These are phyloP conservation scores for Sporothrix variecibatus DNA, from an alignment of 2,329 filamentous ascomycete species.

Conservation along the genomic window DNA sequence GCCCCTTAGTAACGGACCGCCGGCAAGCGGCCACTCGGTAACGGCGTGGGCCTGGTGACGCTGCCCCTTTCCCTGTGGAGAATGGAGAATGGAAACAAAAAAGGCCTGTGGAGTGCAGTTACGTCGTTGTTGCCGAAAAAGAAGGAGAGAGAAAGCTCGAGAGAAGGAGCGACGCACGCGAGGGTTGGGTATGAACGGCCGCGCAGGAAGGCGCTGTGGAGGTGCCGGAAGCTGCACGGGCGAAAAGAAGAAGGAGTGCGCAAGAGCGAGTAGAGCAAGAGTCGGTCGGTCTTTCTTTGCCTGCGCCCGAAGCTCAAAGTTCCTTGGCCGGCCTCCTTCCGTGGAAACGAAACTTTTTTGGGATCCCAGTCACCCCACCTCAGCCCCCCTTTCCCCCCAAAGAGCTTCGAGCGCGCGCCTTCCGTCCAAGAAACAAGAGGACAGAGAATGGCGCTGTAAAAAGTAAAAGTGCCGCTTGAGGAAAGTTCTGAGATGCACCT, in stretches of 20 bases:
- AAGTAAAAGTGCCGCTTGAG: neutral
- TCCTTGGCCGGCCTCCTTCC: conserved; percentile 14
- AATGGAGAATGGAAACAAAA: neutral
- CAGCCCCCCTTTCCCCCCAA: neutral
- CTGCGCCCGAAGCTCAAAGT: neutral
- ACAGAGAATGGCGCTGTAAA: neutral
- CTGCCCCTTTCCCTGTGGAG: conserved; percentile 3
- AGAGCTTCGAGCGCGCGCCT: conserved; percentile 6
- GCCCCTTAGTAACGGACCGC: conserved; percentile 11
- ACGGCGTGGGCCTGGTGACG: conserved; percentile 12
- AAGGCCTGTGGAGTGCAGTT: neutral
- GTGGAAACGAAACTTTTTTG: neutral
- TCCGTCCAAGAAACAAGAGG: conserved; percentile 1
- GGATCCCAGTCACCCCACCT: conserved; percentile 13
- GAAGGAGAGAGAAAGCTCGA: neutral
- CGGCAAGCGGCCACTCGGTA: conserved; percentile 12
- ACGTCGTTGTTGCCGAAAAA: neutral
- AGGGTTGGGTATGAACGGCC: neutral
- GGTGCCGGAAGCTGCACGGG: neutral
- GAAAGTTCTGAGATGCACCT: neutral
- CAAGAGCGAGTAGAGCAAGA: neutral
- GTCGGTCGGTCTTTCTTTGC: neutral
- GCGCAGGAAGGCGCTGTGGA: neutral
- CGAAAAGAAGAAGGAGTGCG: conserved; percentile 5
- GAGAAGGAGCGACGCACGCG: neutral